Evolutionary conservation across 1,284 basidiomycete species (phyloP), one percentile per base, ranked within the genome.

Genomic region (Pseudozyma pruni): DNA sequence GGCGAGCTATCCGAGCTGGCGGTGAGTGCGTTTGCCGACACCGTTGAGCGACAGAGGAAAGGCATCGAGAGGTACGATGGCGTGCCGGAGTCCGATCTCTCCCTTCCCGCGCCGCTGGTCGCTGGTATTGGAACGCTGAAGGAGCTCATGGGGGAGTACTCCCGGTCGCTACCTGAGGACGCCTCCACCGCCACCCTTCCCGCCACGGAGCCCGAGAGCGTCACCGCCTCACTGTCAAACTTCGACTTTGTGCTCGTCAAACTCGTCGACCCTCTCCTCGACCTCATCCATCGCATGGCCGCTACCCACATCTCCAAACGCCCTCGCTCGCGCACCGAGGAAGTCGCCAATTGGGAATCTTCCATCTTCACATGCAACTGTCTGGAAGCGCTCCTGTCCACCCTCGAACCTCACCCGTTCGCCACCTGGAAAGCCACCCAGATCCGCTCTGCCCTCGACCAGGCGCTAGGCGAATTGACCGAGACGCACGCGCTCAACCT

Each of bases 1-100:
- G 86, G 88, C 74, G 93, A 97, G 91, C 38, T 75, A 10, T 59
- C 58, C 22, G 45, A 62, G 13, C 20, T 40, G 3, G 57, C 68
- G 8, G 70, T 77, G n/a, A 37, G 20, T 10, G 70, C 74, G 2
- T 79, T 81, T 25, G 46, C 66, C 11, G 64, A 52, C 8, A 73
- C 74, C 11, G 67, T 81, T n/a, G 63, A 79, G 27, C 35, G 67
- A 2, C 74, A 75, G 34, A 71, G 59, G 1, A 39, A 38, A 2
- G 74, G 77, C 0, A 64, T 79, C 8, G 37, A 54, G 14, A 38
- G 72, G 9, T 76, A 72, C 46, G 50, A 64, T 8, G 62, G 67
- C 9, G 11, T 55, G 17, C 57, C 59, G 1, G 68, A 68, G 13
- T 16, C 47, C 3, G 62, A 72, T 19, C 61, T 79, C 10, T 22